phyloP scores from a whole-genome alignment of 805 yeast genomes.

The Schwanniomyces pseudopolymorphus region DNA sequence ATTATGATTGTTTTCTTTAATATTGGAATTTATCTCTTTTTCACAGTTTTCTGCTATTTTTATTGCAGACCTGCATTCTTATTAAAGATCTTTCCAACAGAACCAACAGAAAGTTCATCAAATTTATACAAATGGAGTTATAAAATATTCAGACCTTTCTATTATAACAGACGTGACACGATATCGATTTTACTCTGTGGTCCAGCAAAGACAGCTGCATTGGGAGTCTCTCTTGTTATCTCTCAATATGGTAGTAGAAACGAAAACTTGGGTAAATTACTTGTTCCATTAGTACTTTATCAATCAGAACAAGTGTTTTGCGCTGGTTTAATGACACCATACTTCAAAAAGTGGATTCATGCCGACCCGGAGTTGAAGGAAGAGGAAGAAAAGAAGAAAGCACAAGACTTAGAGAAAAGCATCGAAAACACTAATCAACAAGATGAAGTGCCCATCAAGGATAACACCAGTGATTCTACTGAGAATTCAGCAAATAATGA shows the following conservation, averaged over 20 bases:
- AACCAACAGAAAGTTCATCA: conserved; percentile 50
- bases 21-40: conserved; percentile 73
- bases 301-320: conserved; percentile 85
- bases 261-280: conserved; percentile 62
- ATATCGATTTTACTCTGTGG: conserved; percentile 84
- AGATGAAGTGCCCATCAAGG: background rate
- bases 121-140: conserved; percentile 46
- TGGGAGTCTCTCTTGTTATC: conserved; percentile 81
- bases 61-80: conserved; percentile 63
- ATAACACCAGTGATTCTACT: background rate
- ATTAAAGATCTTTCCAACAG: conserved; percentile 35
- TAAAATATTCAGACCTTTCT: conserved; percentile 58
- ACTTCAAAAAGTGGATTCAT: conserved; percentile 71
- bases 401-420: background rate
- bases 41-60: conserved; percentile 62
- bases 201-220: conserved; percentile 91
- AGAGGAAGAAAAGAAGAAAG: background rate
- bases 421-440: background rate
- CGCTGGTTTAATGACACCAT: conserved; percentile 68
- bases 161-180: conserved; percentile 69
- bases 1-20: conserved; percentile 82
- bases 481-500: background rate
- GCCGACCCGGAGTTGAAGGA: conserved; percentile 15
- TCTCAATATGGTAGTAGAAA: conserved; percentile 74
- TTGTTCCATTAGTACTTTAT: conserved; percentile 84